Conservation (phyloP, 495 filamentous ascomycete genomes). For the Hypoxylon fuscum region DNA sequence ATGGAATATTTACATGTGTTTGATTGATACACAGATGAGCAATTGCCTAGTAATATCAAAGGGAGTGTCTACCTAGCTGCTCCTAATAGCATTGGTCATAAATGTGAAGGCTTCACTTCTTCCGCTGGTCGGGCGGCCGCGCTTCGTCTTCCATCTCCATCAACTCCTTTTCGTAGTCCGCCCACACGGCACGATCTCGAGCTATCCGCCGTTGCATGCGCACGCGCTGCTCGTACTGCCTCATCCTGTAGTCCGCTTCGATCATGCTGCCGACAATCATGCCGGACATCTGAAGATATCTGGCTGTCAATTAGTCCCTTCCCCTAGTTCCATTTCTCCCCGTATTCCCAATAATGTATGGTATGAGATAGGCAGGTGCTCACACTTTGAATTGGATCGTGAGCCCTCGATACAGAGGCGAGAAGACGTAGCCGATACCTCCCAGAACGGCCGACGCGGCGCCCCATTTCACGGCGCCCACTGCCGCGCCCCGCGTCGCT, state of each 20-base stretch:
- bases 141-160: conserved; percentile 35
- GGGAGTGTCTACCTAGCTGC: background rate
- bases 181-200: conserved; percentile 70
- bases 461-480: conserved; percentile 74
- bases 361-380: conserved; percentile 36
- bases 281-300: conserved; percentile 84
- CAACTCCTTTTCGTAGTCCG: conserved; percentile 45
- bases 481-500: conserved; percentile 66
- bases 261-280: conserved; percentile 89
- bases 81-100: background rate
- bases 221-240: conserved; percentile 69
- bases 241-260: conserved; percentile 79
- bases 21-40: conserved; percentile 7
- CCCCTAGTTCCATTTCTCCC: background rate
- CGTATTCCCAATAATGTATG: no score
- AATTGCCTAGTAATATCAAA: conserved; percentile 13
- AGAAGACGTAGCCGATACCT: conserved; percentile 63
- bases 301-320: conserved; percentile 31
- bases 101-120: conserved; percentile 20
- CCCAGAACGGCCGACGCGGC: conserved; percentile 64
- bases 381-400: conserved; percentile 93
- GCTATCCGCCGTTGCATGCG: conserved; percentile 70
- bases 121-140: conserved; percentile 9
- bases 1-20: conserved; percentile 12
- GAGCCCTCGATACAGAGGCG: conserved; percentile 80